phyloP scores from a whole-genome alignment of 2,329 filamentous ascomycete genomes.

The Alternaria angustiovoidea region DNA sequence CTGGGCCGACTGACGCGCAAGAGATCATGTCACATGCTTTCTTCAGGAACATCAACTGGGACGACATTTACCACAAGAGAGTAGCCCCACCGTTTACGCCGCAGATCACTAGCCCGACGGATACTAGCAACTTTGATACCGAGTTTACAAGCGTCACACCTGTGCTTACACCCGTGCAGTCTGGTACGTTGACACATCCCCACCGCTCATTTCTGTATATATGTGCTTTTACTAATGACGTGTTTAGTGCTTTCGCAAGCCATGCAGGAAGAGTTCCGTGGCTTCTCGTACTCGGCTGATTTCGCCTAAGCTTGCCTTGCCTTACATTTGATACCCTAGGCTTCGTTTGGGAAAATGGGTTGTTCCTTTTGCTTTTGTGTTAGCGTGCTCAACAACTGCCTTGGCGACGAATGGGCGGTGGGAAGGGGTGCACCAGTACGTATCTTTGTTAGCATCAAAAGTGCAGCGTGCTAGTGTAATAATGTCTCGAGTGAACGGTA shows the following conservation, averaged over 20 bases:
- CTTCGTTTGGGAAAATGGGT: slow-evolving; percentile 17
- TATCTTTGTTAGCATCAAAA: slow-evolving; percentile 11
- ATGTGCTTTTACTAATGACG: slow-evolving; percentile 19
- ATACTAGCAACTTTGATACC: slow-evolving; percentile 99
- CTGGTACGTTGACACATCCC: slow-evolving; percentile 69
- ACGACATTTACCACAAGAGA: slow-evolving; percentile 96
- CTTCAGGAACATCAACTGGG: slow-evolving; percentile 98
- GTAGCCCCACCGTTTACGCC: slow-evolving; percentile 89
- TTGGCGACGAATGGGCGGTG: slow-evolving; percentile 6
- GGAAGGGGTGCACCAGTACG: background rate
- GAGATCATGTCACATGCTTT: slow-evolving; percentile 99
- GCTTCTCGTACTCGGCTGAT: slow-evolving; percentile 96
- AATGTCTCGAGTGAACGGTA: background rate
- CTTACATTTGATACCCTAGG: slow-evolving; percentile 20
- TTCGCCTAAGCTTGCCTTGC: slow-evolving; percentile 64
- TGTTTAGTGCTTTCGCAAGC: slow-evolving; percentile 87
- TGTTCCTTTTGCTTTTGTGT: slow-evolving; percentile 14
- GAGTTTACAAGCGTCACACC: slow-evolving; percentile 99
- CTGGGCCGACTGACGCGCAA: slow-evolving; percentile 94
- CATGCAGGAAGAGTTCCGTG: slow-evolving; percentile 99
- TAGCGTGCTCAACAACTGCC: slow-evolving; percentile 7
- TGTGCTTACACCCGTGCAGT: slow-evolving; percentile 95
- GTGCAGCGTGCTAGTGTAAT: slow-evolving; percentile 5
- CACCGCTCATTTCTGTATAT: background rate
- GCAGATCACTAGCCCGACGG: slow-evolving; percentile 86